Evolutionary conservation across 306 rosid species (phyloP).

Genomic region (Rosa lucieae): DNA sequence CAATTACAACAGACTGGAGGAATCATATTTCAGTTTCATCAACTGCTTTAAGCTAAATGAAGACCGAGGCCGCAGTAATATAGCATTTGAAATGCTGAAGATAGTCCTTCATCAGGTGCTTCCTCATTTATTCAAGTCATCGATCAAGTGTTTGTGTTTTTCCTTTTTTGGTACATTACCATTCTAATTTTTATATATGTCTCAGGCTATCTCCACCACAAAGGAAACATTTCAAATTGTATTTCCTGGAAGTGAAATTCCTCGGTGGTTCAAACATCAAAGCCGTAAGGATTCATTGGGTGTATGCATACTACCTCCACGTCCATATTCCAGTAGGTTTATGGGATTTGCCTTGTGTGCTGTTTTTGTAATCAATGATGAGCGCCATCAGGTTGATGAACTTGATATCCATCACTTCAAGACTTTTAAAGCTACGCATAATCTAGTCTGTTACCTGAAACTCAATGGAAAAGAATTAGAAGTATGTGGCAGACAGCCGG

Average conservation of each 20-base stretch:
- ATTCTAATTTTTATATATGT: no score
- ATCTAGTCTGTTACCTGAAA: background rate
- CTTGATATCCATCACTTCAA: background rate
- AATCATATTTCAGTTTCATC: background rate
- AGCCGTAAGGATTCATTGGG: background rate
- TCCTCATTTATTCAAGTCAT: no score
- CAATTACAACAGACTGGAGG: background rate
- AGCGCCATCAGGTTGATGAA: background rate
- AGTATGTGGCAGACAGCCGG: background rate
- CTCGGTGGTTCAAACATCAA: background rate
- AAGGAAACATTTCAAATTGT: background rate
- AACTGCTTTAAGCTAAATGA: background rate
- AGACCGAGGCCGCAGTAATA: background rate
- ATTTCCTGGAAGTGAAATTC: background rate
- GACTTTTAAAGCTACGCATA: background rate
- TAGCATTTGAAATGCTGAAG: background rate
- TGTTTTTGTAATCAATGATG: background rate
- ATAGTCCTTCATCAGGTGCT: background rate
- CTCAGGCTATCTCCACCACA: no score
- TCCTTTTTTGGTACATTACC: background rate
- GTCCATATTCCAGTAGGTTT: background rate
- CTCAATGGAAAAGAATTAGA: background rate
- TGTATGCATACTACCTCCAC: background rate
- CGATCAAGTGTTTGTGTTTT: no score
- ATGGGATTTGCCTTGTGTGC: constrained; percentile 8